These are phyloP conservation scores for Chrysosphaeria jannelii DNA, from an alignment of 2,329 filamentous ascomycete species.

Conservation along the genomic window DNA sequence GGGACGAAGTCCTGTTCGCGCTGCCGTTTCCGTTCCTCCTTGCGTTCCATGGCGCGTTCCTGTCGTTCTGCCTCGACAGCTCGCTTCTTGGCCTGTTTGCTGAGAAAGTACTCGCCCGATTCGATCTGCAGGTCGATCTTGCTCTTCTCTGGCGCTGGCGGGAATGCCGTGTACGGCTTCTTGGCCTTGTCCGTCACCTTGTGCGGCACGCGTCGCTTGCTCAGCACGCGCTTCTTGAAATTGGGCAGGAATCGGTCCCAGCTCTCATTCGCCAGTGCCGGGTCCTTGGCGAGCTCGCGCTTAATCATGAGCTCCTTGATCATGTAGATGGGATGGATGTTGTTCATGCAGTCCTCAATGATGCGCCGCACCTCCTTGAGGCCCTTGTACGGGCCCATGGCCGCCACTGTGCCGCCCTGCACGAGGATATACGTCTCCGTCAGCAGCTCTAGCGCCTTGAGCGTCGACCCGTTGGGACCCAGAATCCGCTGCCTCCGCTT, in stretches of 20 bases:
- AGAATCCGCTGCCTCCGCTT: constrained; percentile 83
- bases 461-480: constrained; percentile 66
- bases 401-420: constrained; percentile 76
- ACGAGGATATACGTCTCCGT: constrained; percentile 84
- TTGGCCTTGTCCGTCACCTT: constrained; percentile 79
- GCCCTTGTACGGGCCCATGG: constrained; percentile 78
- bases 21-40: constrained; percentile 65
- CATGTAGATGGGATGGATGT: constrained; percentile 81
- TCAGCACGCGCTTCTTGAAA: constrained; percentile 81
- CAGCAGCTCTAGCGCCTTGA: constrained; percentile 80
- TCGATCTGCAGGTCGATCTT: constrained; percentile 97
- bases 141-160: constrained; percentile 89
- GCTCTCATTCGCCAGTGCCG: constrained; percentile 55
- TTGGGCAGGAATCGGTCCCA: constrained; percentile 94
- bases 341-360: constrained; percentile 87
- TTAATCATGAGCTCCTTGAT: constrained; percentile 56
- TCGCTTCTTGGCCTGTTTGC: constrained; percentile 74
- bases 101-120: constrained; percentile 85
- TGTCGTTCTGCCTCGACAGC: constrained; percentile 49
- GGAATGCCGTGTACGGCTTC: constrained; percentile 92
- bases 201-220: constrained; percentile 51
- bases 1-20: constrained; percentile 64
- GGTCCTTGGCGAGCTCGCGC: constrained; percentile 51
- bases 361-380: constrained; percentile 76
- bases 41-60: constrained; percentile 64